phyloP scores from a whole-genome alignment of 108 stramenopile species.

The Cyclotella atomus region DNA sequence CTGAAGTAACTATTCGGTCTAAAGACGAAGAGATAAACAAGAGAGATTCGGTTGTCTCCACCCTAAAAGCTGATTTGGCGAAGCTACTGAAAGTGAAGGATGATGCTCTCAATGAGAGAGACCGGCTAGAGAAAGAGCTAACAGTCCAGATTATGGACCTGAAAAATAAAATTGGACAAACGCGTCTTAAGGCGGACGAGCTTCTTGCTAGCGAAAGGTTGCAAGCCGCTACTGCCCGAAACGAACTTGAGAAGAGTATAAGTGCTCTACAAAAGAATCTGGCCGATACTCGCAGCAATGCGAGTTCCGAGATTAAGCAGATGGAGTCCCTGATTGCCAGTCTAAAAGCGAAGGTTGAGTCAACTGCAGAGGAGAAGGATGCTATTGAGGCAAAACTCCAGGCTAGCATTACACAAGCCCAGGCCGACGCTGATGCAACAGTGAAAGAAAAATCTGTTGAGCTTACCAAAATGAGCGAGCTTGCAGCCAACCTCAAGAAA shows the following conservation, averaged over 20 bases:
- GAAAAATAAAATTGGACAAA: conserved; percentile 12
- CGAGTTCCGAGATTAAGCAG: conserved; percentile 10
- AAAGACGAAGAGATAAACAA: conserved; percentile 26
- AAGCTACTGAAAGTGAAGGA: conserved; percentile 34
- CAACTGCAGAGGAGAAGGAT: conserved; percentile 11
- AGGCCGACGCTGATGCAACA: conserved; percentile 13
- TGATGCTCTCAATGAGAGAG: conserved; percentile 30
- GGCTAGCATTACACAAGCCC: conserved; percentile 20
- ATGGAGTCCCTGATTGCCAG: background rate
- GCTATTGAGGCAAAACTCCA: conserved; percentile 18
- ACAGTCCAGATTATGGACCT: conserved; percentile 14
- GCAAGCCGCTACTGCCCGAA: conserved; percentile 11
- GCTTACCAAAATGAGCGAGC: conserved; percentile 26
- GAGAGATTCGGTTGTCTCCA: conserved; percentile 21
- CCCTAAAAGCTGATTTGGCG: conserved; percentile 25
- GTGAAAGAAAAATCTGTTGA: conserved; percentile 20
- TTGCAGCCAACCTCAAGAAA: conserved; percentile 15
- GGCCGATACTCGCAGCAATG: conserved; percentile 5
- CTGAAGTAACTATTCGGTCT: background rate
- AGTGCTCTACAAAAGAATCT: conserved; percentile 22
- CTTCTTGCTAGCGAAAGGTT: conserved; percentile 15
- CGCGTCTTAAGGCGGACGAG: conserved; percentile 1
- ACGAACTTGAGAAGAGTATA: conserved; percentile 19
- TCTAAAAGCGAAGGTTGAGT: background rate
- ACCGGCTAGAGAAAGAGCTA: conserved; percentile 24